Evolutionary conservation across 2,329 filamentous ascomycete species (phyloP).

Genomic region (Claviceps lovelessii): DNA sequence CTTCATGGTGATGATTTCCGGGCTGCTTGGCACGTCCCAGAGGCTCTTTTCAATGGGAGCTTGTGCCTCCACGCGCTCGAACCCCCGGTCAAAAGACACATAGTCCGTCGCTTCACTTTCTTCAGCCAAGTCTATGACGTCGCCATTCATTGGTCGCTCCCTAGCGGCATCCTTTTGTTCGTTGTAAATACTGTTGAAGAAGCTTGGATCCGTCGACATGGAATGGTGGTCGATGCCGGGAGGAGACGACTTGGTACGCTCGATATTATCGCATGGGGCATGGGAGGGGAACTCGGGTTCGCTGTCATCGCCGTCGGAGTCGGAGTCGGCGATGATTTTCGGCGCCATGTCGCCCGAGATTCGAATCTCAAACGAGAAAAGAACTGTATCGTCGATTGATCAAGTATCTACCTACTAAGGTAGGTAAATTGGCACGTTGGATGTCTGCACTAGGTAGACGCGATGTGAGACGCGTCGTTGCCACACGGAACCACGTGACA

Average conservation of each 20-base stretch:
- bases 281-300: not conserved
- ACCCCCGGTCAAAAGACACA: conserved; percentile 6
- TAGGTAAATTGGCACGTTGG: not conserved
- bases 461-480: not conserved
- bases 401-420: not conserved
- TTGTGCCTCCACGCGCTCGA: not conserved
- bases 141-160: conserved; percentile 4
- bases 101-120: not conserved
- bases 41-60: conserved; percentile 15
- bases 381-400: not conserved
- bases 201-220: conserved; percentile 32
- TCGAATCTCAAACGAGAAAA: not conserved
- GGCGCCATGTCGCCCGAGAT: conserved; percentile 8
- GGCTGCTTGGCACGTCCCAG: conserved; percentile 33
- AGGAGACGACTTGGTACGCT: conserved; percentile 2
- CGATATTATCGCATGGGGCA: not conserved
- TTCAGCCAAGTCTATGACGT: not conserved
- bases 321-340: conserved; percentile 24
- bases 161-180: conserved; percentile 26
- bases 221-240: conserved; percentile 15
- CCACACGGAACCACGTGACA: conserved; percentile 4
- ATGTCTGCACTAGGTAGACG: not conserved
- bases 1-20: conserved; percentile 10
- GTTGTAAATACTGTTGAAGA: conserved; percentile 33
- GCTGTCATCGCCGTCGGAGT: conserved; percentile 23